Percentiles rank a stretch among this genome's conserved stretches.
Conservation (phyloP, 2,329 filamentous ascomycete genomes). For the Penicillium sp. region DNA sequence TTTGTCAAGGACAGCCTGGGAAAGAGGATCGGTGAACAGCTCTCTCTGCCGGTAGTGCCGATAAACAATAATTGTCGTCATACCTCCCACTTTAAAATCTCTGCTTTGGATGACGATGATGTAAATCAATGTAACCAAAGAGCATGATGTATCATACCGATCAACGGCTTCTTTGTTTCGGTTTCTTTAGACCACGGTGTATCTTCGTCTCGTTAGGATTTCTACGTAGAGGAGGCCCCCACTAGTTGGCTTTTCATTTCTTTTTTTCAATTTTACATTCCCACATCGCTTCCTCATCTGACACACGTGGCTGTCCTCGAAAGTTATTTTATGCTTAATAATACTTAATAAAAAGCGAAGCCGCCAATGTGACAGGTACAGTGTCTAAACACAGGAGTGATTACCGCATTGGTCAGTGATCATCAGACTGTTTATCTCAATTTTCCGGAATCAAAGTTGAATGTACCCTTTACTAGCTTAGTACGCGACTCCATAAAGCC, state of each 20-base stretch:
- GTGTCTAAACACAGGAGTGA: neutral
- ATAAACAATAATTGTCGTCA: neutral
- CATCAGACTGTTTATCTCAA: neutral
- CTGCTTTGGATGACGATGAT: neutral
- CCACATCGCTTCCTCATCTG: neutral
- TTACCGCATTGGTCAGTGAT: constrained; percentile 1
- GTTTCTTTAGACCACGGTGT: neutral
- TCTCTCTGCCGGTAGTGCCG: neutral
- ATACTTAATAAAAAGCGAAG: neutral
- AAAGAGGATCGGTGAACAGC: neutral
- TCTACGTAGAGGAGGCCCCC: neutral
- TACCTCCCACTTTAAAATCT: neutral
- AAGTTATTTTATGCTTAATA: neutral
- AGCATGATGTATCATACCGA: neutral
- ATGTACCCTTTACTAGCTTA: neutral
- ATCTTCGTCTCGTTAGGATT: neutral
- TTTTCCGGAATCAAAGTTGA: neutral
- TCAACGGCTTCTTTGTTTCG: neutral
- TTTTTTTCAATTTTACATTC: neutral
- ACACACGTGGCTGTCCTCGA: constrained; percentile 6
- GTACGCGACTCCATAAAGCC: neutral
- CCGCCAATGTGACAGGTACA: constrained; percentile 1
- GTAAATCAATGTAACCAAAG: neutral
- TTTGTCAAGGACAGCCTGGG: neutral
- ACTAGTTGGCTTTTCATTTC: neutral